These are phyloP conservation scores for Cyathus striatus DNA, from an alignment of 768 basidiomycete genomes.

Conservation along the genomic window DNA sequence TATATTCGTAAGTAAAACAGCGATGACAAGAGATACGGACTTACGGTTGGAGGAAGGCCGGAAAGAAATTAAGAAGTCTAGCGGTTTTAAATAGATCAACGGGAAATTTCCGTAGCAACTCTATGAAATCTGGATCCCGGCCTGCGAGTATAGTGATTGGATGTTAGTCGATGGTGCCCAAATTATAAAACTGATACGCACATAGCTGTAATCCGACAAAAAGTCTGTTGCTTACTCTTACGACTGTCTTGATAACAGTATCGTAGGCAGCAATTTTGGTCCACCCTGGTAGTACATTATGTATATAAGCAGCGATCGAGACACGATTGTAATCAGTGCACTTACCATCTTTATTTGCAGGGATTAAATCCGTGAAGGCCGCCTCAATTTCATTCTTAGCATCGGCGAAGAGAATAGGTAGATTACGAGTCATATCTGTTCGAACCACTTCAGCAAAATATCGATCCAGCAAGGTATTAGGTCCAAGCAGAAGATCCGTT, in stretches of 20 bases:
- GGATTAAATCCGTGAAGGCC: conserved; percentile 27
- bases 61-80: conserved; percentile 14
- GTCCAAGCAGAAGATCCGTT: conserved; percentile 23
- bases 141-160: no score
- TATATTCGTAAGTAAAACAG: no score
- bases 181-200: conserved; percentile 11
- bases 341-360: conserved; percentile 7
- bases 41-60: conserved; percentile 14
- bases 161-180: neutral
- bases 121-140: conserved; percentile 14
- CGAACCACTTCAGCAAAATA: conserved; percentile 13
- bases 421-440: conserved; percentile 19
- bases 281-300: conserved; percentile 40
- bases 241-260: conserved; percentile 22
- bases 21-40: no score
- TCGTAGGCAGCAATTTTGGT: conserved; percentile 17
- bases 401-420: conserved; percentile 21
- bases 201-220: conserved; percentile 41
- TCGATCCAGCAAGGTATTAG: conserved; percentile 12
- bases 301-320: neutral
- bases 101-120: conserved; percentile 15
- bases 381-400: conserved; percentile 29
- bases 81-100: conserved; percentile 11
- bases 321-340: neutral
- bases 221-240: conserved; percentile 29